A percentile compares a stretch with the other conserved stretches of the same genome.
Conservation (phyloP, 2,329 filamentous ascomycete genomes). For the Macrophomina phaseolina region DNA sequence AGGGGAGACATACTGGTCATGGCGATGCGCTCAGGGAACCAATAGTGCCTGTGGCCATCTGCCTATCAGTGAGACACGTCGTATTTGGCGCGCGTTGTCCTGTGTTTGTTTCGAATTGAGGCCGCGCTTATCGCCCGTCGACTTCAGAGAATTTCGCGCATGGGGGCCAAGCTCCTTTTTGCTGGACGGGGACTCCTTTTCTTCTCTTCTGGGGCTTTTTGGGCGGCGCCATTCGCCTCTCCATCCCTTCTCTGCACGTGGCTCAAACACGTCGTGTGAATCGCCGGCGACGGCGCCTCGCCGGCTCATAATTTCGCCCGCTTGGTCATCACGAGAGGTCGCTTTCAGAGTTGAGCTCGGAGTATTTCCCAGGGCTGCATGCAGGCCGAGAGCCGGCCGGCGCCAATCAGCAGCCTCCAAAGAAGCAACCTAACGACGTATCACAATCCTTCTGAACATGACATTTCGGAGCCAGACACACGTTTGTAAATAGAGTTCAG, state of each 20-base stretch:
- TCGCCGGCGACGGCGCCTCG: not conserved
- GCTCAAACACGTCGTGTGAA: too few relatives aligned
- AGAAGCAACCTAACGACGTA: not conserved
- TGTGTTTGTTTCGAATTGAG: conserved; percentile 8
- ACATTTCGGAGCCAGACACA: not conserved
- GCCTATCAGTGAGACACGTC: conserved; percentile 13
- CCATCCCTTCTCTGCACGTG: too few relatives aligned
- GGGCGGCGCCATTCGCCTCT: too few relatives aligned
- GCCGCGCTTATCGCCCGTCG: not conserved
- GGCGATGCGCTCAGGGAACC: conserved; percentile 2
- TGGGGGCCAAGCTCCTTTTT: not conserved
- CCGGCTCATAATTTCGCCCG: not conserved
- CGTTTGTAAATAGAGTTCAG: not conserved
- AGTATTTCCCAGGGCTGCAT: not conserved
- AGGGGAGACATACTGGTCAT: not conserved
- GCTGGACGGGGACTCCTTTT: not conserved
- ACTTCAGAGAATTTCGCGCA: conserved; percentile 9
- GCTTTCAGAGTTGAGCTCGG: not conserved
- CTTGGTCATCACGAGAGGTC: not conserved
- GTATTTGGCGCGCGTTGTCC: conserved; percentile 16
- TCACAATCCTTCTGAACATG: not conserved
- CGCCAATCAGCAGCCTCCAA: conserved; percentile 7
- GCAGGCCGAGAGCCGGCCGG: not conserved
- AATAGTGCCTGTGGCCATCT: conserved; percentile 13
- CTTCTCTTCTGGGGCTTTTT: not conserved